These are phyloP conservation scores for Phytophthora uliginosa DNA, from an alignment of 352 stramenopile species.

Conservation along the genomic window DNA sequence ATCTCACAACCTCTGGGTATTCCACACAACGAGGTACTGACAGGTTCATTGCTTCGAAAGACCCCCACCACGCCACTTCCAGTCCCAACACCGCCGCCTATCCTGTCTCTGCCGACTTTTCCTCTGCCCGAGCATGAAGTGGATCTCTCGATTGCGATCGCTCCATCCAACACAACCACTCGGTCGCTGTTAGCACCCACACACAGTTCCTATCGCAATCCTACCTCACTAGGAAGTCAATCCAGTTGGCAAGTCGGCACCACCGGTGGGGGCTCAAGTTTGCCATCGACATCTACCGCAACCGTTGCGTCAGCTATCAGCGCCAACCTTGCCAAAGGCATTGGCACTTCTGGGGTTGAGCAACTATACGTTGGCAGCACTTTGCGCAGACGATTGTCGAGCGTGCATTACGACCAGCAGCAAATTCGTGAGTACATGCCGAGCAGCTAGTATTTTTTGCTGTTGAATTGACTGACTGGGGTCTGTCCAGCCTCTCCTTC, in stretches of 20 bases:
- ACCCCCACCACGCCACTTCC: slow-evolving; percentile 29
- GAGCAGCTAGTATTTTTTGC: neutral
- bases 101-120: slow-evolving; percentile 38
- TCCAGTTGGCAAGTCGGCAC: slow-evolving; percentile 35
- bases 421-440: slow-evolving; percentile 37
- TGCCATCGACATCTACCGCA: slow-evolving; percentile 41
- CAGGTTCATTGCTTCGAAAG: slow-evolving; percentile 60
- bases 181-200: slow-evolving; percentile 45
- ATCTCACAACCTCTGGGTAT: slow-evolving; percentile 36
- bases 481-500: slow-evolving; percentile 22
- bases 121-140: slow-evolving; percentile 51
- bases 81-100: slow-evolving; percentile 19
- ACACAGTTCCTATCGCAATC: slow-evolving; percentile 24
- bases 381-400: slow-evolving; percentile 55
- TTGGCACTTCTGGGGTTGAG: slow-evolving; percentile 29
- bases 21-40: slow-evolving; percentile 46
- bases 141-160: slow-evolving; percentile 56
- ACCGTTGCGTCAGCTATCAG: slow-evolving; percentile 62
- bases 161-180: slow-evolving; percentile 55
- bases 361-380: slow-evolving; percentile 47
- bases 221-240: slow-evolving; percentile 21
- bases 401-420: slow-evolving; percentile 67
- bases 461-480: slow-evolving; percentile 1
- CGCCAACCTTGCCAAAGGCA: slow-evolving; percentile 28
- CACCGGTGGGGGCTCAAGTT: neutral